Percentiles rank a stretch among this genome's conserved stretches.
phyloP scores from a whole-genome alignment of 768 basidiomycete species.

The Fibroporia radiculosa region DNA sequence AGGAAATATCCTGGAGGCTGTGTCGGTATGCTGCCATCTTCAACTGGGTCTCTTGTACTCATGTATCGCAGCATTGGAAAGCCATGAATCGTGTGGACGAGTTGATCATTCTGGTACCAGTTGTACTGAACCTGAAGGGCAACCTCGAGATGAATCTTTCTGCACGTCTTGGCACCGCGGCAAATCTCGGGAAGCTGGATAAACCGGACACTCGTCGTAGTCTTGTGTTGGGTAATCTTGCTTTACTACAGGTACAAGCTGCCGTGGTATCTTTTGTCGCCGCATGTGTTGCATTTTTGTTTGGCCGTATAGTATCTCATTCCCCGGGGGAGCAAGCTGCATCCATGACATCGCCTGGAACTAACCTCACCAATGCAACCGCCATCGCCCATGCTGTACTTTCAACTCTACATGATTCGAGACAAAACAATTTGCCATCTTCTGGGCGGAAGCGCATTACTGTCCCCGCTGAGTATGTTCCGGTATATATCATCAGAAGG shows the following conservation, averaged over 20 bases:
- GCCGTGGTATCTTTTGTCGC: conserved; percentile 84
- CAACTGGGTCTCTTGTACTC: background rate
- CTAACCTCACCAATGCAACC: background rate
- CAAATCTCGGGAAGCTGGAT: conserved; percentile 91
- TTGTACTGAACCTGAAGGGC: conserved; percentile 93
- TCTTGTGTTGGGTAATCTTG: conserved; percentile 75
- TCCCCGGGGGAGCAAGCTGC: background rate
- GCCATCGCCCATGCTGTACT: no score
- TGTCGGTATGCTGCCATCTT: conserved; percentile 48
- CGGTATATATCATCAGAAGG: background rate
- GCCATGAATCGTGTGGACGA: conserved; percentile 90
- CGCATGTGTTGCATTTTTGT: conserved; percentile 64
- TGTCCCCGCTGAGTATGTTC: conserved; percentile 29
- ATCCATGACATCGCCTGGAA: background rate
- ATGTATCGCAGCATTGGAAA: conserved; percentile 57
- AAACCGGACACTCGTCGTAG: conserved; percentile 48
- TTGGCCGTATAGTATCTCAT: conserved; percentile 54
- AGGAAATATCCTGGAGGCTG: conserved; percentile 80
- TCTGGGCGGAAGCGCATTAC: conserved; percentile 7
- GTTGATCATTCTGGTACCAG: conserved; percentile 93
- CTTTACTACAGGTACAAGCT: conserved; percentile 89
- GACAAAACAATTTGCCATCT: no score
- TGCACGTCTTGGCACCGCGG: conserved; percentile 88
- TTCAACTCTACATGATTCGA: no score
- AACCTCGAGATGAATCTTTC: conserved; percentile 99